Percentiles rank a stretch among this genome's conserved stretches.
phyloP scores from a whole-genome alignment of 208 protist genomes.

The Trichomonas vaginalis region DNA sequence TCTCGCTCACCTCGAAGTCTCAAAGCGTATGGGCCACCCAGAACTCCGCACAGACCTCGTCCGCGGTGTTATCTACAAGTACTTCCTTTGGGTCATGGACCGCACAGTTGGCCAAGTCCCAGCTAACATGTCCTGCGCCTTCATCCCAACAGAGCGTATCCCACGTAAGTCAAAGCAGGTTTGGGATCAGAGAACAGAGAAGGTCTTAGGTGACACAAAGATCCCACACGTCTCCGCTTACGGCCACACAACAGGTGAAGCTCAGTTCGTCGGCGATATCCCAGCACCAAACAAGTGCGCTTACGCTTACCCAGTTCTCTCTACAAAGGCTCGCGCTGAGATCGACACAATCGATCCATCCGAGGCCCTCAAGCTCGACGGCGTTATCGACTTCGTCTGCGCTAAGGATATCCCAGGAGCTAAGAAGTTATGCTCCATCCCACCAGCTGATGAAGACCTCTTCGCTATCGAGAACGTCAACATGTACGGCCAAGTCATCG shows the following conservation, averaged over 20 bases:
- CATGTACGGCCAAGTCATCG: slow-evolving; percentile 21
- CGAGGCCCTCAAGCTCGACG: background rate
- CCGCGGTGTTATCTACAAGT: slow-evolving; percentile 59
- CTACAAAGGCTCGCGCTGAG: background rate
- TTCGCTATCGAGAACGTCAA: background rate
- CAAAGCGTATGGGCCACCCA: slow-evolving; percentile 41
- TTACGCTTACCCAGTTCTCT: background rate
- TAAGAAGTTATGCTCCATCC: background rate
- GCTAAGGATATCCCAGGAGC: background rate
- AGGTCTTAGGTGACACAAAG: background rate
- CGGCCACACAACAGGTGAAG: background rate
- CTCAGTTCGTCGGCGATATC: background rate
- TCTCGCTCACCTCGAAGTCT: slow-evolving; percentile 16
- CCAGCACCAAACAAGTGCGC: background rate
- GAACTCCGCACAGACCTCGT: slow-evolving; percentile 47
- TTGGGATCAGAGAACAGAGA: background rate
- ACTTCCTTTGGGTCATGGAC: slow-evolving; percentile 30
- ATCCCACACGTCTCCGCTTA: background rate
- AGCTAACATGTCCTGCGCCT: background rate
- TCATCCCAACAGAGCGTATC: background rate
- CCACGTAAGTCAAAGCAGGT: background rate
- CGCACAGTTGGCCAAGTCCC: background rate
- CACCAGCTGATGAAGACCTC: background rate
- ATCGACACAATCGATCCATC: background rate
- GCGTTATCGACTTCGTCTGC: background rate